These are phyloP conservation scores for Volvox africanus DNA, from an alignment of 139 green algal species.

Conservation along the genomic window DNA sequence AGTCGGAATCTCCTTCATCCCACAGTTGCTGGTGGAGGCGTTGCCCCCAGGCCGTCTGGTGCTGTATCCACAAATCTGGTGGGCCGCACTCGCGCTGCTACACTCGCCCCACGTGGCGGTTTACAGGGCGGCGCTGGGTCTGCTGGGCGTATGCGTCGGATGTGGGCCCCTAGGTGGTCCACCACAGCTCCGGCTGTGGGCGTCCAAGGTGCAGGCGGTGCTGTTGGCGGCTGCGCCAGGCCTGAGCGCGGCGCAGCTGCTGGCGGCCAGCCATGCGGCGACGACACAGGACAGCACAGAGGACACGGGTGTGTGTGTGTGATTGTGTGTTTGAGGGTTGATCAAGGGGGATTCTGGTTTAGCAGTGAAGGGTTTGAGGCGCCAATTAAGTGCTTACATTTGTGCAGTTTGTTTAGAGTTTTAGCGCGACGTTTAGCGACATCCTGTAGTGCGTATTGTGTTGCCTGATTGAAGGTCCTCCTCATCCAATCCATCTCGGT, in stretches of 20 bases:
- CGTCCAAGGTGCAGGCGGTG: constrained; percentile 78
- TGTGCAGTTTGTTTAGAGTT: too few species aligned
- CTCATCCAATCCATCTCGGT: too few species aligned
- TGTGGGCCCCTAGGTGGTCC: too few species aligned
- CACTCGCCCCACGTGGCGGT: constrained; percentile 80
- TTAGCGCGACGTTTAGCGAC: too few species aligned
- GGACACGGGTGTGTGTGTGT: background rate
- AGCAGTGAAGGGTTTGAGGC: too few species aligned
- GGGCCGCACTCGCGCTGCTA: constrained; percentile 82
- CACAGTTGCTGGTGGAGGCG: constrained; percentile 68
- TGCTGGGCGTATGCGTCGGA: constrained; percentile 64
- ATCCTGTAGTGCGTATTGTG: too few species aligned
- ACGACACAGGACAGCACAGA: background rate
- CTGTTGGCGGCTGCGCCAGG: constrained; percentile 77
- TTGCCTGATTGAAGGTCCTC: too few species aligned
- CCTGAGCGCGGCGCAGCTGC: constrained; percentile 30
- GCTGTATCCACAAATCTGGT: constrained; percentile 89
- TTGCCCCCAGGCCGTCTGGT: constrained; percentile 77
- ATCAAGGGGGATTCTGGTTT: too few species aligned
- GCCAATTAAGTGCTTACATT: too few species aligned
- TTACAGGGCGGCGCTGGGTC: constrained; percentile 70
- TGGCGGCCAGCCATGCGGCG: constrained; percentile 19
- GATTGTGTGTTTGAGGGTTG: too few species aligned
- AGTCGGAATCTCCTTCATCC: background rate
- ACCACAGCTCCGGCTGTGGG: constrained; percentile 46